These are phyloP conservation scores for Phytophthora pini DNA, from an alignment of 352 stramenopile genomes.

Conservation along the genomic window DNA sequence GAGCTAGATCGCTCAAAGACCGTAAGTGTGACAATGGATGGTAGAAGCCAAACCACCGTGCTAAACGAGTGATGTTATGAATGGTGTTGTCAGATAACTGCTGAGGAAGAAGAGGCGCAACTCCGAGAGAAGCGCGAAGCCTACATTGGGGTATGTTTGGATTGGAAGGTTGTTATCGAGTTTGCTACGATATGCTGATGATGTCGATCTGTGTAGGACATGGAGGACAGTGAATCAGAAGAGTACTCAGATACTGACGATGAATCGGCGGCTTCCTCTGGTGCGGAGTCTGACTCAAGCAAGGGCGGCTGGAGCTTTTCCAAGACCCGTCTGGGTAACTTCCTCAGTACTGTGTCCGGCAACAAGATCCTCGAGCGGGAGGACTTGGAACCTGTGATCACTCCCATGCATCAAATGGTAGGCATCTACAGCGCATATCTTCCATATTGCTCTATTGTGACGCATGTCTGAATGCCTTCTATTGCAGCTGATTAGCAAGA, in stretches of 20 bases:
- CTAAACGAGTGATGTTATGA: conserved; percentile 12
- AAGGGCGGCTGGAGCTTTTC: conserved; percentile 80
- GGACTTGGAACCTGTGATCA: conserved; percentile 93
- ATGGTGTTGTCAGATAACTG: conserved; percentile 48
- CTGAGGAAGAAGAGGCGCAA: conserved; percentile 75
- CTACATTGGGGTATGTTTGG: conserved; percentile 79
- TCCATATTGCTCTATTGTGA: neutral
- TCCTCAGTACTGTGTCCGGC: conserved; percentile 84
- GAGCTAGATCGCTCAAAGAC: conserved; percentile 75
- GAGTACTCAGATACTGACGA: conserved; percentile 75
- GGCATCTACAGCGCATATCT: neutral
- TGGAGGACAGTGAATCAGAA: conserved; percentile 72
- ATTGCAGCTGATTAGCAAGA: conserved; percentile 95
- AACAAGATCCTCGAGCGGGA: conserved; percentile 94
- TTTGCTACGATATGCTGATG: conserved; percentile 4
- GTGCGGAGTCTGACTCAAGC: conserved; percentile 70
- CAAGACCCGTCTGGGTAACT: conserved; percentile 81
- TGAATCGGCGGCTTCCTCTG: conserved; percentile 70
- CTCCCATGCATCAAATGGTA: conserved; percentile 94
- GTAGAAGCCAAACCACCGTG: neutral
- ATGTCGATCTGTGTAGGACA: conserved; percentile 43
- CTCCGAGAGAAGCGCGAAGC: conserved; percentile 76
- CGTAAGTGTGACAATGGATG: conserved; percentile 35
- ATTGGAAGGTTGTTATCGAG: neutral
- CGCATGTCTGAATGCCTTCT: conserved; percentile 6